These are phyloP conservation scores for Stachybotrys elegans DNA, from an alignment of 2,329 filamentous ascomycete species.

Conservation along the genomic window DNA sequence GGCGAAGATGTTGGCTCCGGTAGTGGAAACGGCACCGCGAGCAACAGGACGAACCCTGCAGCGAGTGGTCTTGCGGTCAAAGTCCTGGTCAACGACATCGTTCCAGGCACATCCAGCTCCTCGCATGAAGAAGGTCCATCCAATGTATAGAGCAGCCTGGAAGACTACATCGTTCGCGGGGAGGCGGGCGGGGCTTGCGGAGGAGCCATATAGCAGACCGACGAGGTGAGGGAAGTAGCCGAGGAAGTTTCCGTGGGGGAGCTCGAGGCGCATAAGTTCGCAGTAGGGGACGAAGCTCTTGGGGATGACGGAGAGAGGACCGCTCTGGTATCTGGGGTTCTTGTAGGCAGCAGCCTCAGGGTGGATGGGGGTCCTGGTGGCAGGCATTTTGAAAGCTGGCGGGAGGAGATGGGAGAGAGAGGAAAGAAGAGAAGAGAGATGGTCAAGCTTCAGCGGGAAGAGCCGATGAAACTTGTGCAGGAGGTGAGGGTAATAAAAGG, in stretches of 20 bases:
- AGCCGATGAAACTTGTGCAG: too few species aligned
- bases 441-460: too few species aligned
- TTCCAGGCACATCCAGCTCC: slow-evolving; percentile 50
- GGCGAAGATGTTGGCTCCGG: slow-evolving; percentile 28
- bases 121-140: slow-evolving; percentile 41
- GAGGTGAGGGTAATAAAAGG: too few species aligned
- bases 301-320: background rate
- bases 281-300: slow-evolving; percentile 42
- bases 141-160: slow-evolving; percentile 32
- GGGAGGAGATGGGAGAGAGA: too few species aligned
- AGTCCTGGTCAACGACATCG: slow-evolving; percentile 48
- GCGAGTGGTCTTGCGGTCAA: slow-evolving; percentile 46
- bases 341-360: too few species aligned
- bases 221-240: slow-evolving; percentile 44
- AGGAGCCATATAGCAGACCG: slow-evolving; percentile 39
- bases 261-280: slow-evolving; percentile 47
- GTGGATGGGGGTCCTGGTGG: background rate
- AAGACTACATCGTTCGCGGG: slow-evolving; percentile 8
- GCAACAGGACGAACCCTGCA: slow-evolving; percentile 47
- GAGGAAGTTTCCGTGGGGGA: slow-evolving; percentile 45
- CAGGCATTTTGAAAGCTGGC: background rate
- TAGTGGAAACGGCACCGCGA: slow-evolving; percentile 41
- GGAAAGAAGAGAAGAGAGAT: too few species aligned
- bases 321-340: background rate
- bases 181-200: slow-evolving; percentile 30